Evolutionary conservation across 2,329 filamentous ascomycete genomes (phyloP), one percentile per base, ranked within the genome.

Genomic region (Fusarium duplospermum): DNA sequence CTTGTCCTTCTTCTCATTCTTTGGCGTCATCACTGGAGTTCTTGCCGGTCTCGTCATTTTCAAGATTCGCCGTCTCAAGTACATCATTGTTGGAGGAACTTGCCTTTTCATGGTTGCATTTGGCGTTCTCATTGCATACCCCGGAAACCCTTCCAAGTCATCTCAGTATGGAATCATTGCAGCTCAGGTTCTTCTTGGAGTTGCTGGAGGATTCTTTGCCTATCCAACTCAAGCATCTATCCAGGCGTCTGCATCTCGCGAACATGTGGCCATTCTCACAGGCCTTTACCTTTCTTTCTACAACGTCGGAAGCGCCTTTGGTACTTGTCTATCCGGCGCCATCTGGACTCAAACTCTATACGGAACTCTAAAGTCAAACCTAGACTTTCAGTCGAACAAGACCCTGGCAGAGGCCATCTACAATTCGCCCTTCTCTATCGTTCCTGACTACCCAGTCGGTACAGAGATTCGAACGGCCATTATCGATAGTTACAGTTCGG

Each of bases 161-260:
- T 84, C 82, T 3, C 82, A 87, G 47, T 82, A 84, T 0, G 90
- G 89, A 3, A 83, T 91, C 20, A 86, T 91, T 58, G 85, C 85
- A 3, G 88, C 84, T 0, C 88, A 91, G 73, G 81, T 91, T 3
- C 79, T 91, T 3, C 82, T 91, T 4, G 89, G 89, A 50, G 82
- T 91, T 47, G 88, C 88, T 0, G 89, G 89, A 13, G 90, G 89
- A 1, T 81, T 91, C 65, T 91, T 91, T 74, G 81, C 83, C 0
- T 85, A 84, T 61, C 83, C 83, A 0, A 83, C 83, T 0, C 82
- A 84, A 58, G 83, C 83, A 0, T 83, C 82, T 1, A 83, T 84
- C 40, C 83, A 85, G 52, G 82, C 83, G 0, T 82, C 83, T 0
- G 82, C 83, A 0, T 77, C 77, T 2, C 78, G 80, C 29, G 82